Percentiles rank a stretch among this genome's conserved stretches.
Conservation (phyloP, 148 eudicot species). For the Arctostaphylos glauca region DNA sequence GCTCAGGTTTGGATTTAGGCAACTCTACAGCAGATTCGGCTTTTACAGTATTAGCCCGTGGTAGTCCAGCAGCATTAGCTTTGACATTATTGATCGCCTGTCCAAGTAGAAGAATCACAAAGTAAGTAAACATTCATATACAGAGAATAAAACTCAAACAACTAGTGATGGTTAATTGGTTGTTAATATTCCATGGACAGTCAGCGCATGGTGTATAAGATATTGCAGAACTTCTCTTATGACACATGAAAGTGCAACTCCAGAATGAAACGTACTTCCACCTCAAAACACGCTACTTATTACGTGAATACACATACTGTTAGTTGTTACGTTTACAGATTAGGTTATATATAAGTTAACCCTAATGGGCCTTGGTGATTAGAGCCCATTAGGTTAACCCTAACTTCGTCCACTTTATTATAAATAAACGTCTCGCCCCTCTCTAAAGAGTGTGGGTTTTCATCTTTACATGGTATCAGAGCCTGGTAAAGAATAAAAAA, state of each 20-base stretch:
- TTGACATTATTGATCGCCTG: slow-evolving; percentile 75
- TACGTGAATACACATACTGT: not conserved
- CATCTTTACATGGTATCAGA: too few species aligned
- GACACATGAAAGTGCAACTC: not conserved
- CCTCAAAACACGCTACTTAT: not conserved
- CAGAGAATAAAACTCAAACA: not conserved
- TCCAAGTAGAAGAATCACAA: slow-evolving; percentile 10
- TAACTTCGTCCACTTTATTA: too few species aligned
- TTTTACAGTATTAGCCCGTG: slow-evolving; percentile 43
- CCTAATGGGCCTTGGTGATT: too few species aligned
- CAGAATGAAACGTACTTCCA: not conserved
- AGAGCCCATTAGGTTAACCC: too few species aligned
- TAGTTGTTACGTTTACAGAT: too few species aligned
- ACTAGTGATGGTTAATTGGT: not conserved
- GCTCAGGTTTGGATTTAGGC: slow-evolving; percentile 35
- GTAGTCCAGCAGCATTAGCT: slow-evolving; percentile 63
- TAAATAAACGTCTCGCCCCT: too few species aligned
- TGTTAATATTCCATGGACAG: not conserved
- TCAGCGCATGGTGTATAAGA: not conserved
- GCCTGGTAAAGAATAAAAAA: too few species aligned
- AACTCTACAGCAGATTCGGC: slow-evolving; percentile 37
- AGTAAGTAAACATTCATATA: not conserved
- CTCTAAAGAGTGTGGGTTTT: too few species aligned
- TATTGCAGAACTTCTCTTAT: not conserved
- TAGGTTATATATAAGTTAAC: too few species aligned